Conservation (phyloP, 495 filamentous ascomycete genomes). For the Poronia punctata region DNA sequence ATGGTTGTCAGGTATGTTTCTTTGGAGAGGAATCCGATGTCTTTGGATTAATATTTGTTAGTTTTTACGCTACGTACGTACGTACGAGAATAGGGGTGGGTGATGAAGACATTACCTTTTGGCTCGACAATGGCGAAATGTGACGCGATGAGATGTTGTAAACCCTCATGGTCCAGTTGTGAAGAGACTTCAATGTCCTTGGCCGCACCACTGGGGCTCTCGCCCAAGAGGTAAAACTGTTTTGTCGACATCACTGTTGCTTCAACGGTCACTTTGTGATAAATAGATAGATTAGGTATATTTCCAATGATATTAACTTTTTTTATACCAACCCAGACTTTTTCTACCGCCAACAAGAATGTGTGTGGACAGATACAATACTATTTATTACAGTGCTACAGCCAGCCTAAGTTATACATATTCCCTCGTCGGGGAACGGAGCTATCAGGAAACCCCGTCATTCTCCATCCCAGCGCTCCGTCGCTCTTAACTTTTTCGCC, state of each 20-base stretch:
- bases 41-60: conserved; percentile 17
- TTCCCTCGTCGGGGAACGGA: too few relatives aligned
- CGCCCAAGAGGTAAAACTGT: conserved; percentile 39
- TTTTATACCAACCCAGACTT: too few relatives aligned
- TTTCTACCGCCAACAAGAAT: too few relatives aligned
- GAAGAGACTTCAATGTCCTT: conserved; percentile 32
- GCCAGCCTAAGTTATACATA: too few relatives aligned
- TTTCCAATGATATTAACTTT: too few relatives aligned
- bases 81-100: conserved; percentile 2
- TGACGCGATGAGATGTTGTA: conserved; percentile 35
- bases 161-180: conserved; percentile 21
- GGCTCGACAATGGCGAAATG: conserved; percentile 38
- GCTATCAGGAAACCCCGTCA: too few relatives aligned
- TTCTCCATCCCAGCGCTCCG: too few relatives aligned
- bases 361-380: too few relatives aligned
- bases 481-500: too few relatives aligned
- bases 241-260: conserved; percentile 36
- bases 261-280: too few relatives aligned
- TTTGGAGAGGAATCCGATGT: conserved; percentile 33
- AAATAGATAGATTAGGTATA: too few relatives aligned
- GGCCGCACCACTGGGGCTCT: conserved; percentile 30
- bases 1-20: conserved; percentile 22
- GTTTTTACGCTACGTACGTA: background rate
- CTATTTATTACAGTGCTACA: too few relatives aligned
- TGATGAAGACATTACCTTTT: conserved; percentile 16